These are phyloP conservation scores for Melampsora americana DNA, from an alignment of 1,284 basidiomycete species.

Conservation along the genomic window DNA sequence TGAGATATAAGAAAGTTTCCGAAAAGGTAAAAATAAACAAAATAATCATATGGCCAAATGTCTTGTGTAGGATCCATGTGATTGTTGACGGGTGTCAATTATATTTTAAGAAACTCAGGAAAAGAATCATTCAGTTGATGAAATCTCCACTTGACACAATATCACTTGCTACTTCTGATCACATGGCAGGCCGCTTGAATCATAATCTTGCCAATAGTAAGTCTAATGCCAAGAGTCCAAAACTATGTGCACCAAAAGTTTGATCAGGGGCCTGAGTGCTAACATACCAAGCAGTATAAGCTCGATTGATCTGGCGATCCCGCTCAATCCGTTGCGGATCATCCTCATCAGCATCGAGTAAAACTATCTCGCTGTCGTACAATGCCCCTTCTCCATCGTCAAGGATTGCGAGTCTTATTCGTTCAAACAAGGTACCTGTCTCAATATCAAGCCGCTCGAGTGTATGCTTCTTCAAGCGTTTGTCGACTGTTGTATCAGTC, in stretches of 20 bases:
- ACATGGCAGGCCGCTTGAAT: background rate
- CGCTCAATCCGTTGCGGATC: background rate
- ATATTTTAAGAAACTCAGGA: background rate
- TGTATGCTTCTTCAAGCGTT: slow-evolving; percentile 14
- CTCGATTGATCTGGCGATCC: slow-evolving; percentile 5
- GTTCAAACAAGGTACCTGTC: slow-evolving; percentile 2
- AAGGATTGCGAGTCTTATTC: slow-evolving; percentile 15
- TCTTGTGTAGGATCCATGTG: background rate
- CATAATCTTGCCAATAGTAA: slow-evolving; percentile 14
- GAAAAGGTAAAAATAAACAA: background rate
- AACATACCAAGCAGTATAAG: slow-evolving; percentile 27
- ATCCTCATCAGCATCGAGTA: background rate
- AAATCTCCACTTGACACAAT: background rate
- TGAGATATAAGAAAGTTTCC: background rate
- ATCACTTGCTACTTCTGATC: background rate
- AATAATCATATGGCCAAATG: background rate
- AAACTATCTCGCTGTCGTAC: background rate
- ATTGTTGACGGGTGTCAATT: background rate
- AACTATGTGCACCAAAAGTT: slow-evolving; percentile 34
- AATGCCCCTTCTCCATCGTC: background rate
- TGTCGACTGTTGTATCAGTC: background rate
- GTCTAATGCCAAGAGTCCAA: slow-evolving; percentile 29
- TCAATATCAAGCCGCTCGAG: background rate
- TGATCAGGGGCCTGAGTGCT: slow-evolving; percentile 4
- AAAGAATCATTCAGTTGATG: background rate